These are phyloP conservation scores for Amborella trichopoda DNA, from an alignment of 164 flowering plant genomes.

Conservation along the genomic window DNA sequence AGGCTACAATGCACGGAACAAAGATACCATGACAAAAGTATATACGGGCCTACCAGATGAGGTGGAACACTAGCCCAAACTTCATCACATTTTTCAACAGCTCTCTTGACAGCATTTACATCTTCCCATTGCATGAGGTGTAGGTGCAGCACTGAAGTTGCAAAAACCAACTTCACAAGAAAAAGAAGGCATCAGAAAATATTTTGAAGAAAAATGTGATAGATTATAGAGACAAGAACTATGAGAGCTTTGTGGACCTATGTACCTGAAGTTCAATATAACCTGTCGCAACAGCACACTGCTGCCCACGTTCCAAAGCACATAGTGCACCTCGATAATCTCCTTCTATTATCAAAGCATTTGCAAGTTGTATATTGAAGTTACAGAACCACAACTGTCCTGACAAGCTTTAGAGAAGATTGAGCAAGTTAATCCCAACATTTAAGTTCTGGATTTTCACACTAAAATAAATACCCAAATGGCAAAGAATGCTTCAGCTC, in stretches of 20 bases:
- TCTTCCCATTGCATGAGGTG: slow-evolving; percentile 87
- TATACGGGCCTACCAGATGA: slow-evolving; percentile 37
- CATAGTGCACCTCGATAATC: slow-evolving; percentile 48
- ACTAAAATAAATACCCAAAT: no score
- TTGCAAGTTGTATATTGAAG: slow-evolving; percentile 83
- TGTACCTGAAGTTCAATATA: slow-evolving; percentile 75
- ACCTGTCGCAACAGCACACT: slow-evolving; percentile 42
- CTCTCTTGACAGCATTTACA: slow-evolving; percentile 40
- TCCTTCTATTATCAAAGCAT: slow-evolving; percentile 65
- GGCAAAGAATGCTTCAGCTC: no score
- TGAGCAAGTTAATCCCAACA: no score
- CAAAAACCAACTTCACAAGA: slow-evolving; percentile 96
- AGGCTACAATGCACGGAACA: no score
- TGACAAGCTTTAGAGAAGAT: slow-evolving; percentile 19
- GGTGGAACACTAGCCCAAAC: slow-evolving; percentile 59
- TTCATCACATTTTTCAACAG: slow-evolving; percentile 44
- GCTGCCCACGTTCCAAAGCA: slow-evolving; percentile 45
- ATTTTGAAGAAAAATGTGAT: no score
- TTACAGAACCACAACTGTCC: slow-evolving; percentile 70
- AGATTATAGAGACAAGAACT: no score
- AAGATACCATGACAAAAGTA: no score
- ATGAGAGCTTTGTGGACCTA: no score
- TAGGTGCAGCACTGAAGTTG: slow-evolving; percentile 72
- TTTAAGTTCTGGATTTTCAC: no score
- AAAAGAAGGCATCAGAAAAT: no score